Evolutionary conservation across 2,329 filamentous ascomycete species (phyloP), one percentile per base, ranked within the genome.

Genomic region (Rhinocladiella similis): DNA sequence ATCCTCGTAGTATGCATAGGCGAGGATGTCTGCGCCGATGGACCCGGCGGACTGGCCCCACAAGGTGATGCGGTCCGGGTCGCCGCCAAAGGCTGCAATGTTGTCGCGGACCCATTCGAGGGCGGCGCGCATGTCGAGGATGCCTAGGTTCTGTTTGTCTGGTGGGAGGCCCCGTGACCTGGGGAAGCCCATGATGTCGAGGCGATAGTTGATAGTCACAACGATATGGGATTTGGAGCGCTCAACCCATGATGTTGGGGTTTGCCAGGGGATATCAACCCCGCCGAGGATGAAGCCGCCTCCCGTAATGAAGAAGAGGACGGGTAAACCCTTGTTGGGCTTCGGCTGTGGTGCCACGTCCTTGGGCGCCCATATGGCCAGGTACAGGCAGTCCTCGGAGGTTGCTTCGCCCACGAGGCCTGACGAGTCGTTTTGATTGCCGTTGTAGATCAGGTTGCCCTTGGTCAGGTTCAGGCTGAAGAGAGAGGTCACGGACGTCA

Each of bases 61-160:
- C 16, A 80, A 69, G 0, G 73, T 73, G 59, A 81, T 79, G n/a
- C 68, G 67, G 1, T 66, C 47, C 1, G 74, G 68, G 57, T 81
- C 77, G 14, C 82, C 81, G 16, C 80, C 80, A 59, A 84, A 84
- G 1, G 68, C 67, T 7, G 64, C 73, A 20, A 83, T 78, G 63
- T 83, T 81, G 42, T 75, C 70, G 2, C 70, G 70, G 0, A 80
- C 67, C 81, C 81, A 83, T 66, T 82, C 76, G 0, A 83, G 64
- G 0, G 82, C 27, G 13, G 47, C 47, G 10, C 51, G 47, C 62
- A 84, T 81, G 63, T 86, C 82, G 4, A 76, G 71, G 5, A 84
- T 66, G 1, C 80, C 82, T 1, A 80, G 64, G 56, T 84, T 84
- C 45, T 73, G 68, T 0, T 38, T 10, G 35, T 10, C 10, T 53